These are phyloP conservation scores for Kwoniella dejecticola DNA, from an alignment of 768 basidiomycete species.

Conservation along the genomic window DNA sequence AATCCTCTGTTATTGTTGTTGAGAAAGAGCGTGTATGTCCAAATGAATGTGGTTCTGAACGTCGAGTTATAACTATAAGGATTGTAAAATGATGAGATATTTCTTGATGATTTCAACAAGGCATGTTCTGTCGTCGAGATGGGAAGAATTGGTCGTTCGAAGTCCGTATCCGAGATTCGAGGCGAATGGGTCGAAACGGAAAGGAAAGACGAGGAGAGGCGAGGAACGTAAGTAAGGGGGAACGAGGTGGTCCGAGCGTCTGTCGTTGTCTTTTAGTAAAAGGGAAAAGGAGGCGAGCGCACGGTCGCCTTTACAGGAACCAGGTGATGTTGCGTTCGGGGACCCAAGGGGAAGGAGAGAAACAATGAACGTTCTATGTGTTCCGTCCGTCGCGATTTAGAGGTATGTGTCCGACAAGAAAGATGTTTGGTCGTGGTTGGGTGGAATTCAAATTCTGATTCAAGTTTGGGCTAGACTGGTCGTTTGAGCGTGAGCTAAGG, in stretches of 20 bases:
- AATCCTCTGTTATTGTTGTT: not conserved
- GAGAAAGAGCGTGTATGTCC: constrained; percentile 6
- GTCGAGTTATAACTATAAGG: constrained; percentile 2
- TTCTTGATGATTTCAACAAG: not conserved
- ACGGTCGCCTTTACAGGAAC: not conserved
- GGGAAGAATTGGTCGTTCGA: not conserved
- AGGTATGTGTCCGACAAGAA: too few species aligned
- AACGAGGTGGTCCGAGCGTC: not conserved
- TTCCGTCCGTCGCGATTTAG: too few species aligned
- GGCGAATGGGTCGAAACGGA: too few species aligned
- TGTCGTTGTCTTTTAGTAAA: not conserved
- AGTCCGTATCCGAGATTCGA: too few species aligned
- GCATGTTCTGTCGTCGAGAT: not conserved
- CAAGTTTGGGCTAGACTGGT: constrained; percentile 2
- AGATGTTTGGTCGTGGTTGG: not conserved
- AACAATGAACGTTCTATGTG: not conserved
- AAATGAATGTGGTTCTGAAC: not conserved
- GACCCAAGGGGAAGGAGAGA: not conserved
- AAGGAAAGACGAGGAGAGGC: too few species aligned
- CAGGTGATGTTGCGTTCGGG: not conserved
- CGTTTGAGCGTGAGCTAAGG: not conserved
- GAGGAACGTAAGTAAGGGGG: too few species aligned
- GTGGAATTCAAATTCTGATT: not conserved
- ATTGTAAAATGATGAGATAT: not conserved
- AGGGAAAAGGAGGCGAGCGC: not conserved